A percentile compares a stretch with the other conserved stretches of the same genome.
phyloP scores from a whole-genome alignment of 139 green algal genomes.

The Chlamydomonas sp. region DNA sequence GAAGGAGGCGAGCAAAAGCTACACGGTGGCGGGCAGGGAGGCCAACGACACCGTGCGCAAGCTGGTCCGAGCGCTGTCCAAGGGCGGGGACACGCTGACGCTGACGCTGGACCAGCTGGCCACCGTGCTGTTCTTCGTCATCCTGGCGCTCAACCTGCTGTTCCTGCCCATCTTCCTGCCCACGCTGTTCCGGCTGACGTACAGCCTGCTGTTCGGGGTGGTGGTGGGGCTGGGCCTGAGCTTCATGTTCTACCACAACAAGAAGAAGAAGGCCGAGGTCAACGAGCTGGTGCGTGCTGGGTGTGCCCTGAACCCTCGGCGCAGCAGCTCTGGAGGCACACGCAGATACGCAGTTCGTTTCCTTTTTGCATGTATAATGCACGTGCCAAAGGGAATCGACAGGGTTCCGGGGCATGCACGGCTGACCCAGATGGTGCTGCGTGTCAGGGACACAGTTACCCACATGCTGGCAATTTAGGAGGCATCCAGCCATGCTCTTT shows the following conservation, averaged over 20 bases:
- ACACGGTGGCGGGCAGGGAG: constrained; percentile 18
- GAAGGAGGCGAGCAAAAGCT: constrained; percentile 2
- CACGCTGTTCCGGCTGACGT: constrained; percentile 21
- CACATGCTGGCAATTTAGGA: too few species aligned
- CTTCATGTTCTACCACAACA: constrained; percentile 60
- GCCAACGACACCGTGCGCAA: not conserved
- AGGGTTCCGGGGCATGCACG: too few species aligned
- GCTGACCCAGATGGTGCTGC: too few species aligned
- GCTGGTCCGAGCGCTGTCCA: not conserved
- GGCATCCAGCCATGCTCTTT: too few species aligned
- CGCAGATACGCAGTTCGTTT: too few species aligned
- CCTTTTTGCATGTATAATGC: too few species aligned
- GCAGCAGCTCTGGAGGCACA: too few species aligned
- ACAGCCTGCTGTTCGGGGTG: constrained; percentile 39
- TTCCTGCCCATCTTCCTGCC: constrained; percentile 38
- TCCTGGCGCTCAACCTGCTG: constrained; percentile 21
- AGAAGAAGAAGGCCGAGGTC: constrained; percentile 18
- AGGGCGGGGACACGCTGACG: not conserved
- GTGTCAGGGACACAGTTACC: too few species aligned
- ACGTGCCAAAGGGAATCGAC: too few species aligned
- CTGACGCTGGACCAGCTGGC: constrained; percentile 33
- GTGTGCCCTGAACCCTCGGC: too few species aligned
- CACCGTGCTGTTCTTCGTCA: constrained; percentile 21
- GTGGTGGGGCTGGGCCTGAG: constrained; percentile 40
- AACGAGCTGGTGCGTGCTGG: constrained; percentile 20